Conservation (phyloP, 106 monocot species). For the Apostasia shenzhenica region DNA sequence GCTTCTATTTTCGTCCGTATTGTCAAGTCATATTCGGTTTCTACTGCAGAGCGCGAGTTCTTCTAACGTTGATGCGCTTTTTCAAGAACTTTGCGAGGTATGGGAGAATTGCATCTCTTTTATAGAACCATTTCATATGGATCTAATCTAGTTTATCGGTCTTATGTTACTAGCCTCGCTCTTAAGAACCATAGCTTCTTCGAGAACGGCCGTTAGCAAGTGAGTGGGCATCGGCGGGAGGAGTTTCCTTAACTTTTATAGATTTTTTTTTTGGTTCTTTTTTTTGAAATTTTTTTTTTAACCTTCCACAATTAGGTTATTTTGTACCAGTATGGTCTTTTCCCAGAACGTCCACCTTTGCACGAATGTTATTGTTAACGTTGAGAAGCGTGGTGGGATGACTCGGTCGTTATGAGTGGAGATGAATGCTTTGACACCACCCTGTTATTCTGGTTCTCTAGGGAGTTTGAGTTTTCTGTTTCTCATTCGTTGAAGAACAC, state of each 20-base stretch:
- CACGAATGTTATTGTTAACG: too few species aligned
- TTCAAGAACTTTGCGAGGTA: slow-evolving; percentile 47
- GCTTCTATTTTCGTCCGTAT: slow-evolving; percentile 29
- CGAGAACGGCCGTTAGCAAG: too few species aligned
- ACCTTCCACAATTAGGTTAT: too few species aligned
- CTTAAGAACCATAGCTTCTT: slow-evolving; percentile 1
- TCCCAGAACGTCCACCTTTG: too few species aligned
- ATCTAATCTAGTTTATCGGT: background rate
- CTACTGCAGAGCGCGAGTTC: slow-evolving; percentile 29
- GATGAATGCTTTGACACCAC: too few species aligned
- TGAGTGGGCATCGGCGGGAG: background rate
- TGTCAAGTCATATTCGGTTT: slow-evolving; percentile 32
- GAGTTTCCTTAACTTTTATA: too few species aligned
- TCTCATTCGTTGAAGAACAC: too few species aligned
- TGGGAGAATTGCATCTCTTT: slow-evolving; percentile 6
- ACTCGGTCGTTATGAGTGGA: too few species aligned
- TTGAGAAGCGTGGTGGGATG: too few species aligned
- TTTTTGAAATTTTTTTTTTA: background rate
- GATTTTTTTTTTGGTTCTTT: background rate
- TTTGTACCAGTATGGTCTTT: too few species aligned
- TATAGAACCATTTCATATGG: background rate
- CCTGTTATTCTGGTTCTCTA: too few species aligned
- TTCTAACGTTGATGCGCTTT: slow-evolving; percentile 35
- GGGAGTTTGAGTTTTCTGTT: too few species aligned
- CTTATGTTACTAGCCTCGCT: background rate